Conservation (phyloP, 2,329 filamentous ascomycete species). For the Chaetomium sp. region DNA sequence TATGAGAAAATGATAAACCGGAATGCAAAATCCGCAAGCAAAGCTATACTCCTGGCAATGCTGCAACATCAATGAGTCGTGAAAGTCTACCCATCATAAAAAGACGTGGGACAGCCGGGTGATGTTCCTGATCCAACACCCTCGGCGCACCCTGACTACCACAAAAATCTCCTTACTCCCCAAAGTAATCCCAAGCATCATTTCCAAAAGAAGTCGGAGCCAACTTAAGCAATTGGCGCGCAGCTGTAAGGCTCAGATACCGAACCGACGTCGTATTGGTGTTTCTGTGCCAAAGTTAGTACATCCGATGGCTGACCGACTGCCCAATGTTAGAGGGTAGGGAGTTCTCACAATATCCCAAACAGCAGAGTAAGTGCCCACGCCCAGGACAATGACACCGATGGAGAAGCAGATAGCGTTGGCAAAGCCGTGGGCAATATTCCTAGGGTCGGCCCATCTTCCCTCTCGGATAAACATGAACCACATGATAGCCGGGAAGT, state of each 20-base stretch:
- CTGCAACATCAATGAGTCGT: conserved; percentile 3
- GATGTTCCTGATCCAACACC: too few species aligned
- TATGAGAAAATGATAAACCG: conserved; percentile 1
- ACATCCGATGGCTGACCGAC: neutral
- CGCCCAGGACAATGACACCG: conserved; percentile 25
- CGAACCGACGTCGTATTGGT: conserved; percentile 13
- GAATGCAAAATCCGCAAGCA: neutral
- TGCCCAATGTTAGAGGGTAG: neutral
- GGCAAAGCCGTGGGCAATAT: conserved; percentile 16
- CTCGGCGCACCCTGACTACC: neutral
- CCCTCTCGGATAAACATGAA: conserved; percentile 30
- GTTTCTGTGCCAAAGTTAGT: conserved; percentile 7
- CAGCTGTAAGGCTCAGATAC: conserved; percentile 21
- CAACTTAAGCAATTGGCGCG: conserved; percentile 7
- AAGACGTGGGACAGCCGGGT: neutral
- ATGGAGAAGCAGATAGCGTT: conserved; percentile 23
- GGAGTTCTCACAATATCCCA: conserved; percentile 25
- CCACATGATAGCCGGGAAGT: conserved; percentile 31
- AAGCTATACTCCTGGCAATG: conserved; percentile 1
- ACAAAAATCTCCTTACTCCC: neutral
- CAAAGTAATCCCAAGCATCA: neutral
- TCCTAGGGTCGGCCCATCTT: conserved; percentile 24
- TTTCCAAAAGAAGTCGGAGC: neutral
- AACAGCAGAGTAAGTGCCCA: conserved; percentile 26
- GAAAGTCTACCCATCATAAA: conserved; percentile 6